Evolutionary conservation across 148 eudicot genomes (phyloP).

Genomic region (Rhododendron molle): DNA sequence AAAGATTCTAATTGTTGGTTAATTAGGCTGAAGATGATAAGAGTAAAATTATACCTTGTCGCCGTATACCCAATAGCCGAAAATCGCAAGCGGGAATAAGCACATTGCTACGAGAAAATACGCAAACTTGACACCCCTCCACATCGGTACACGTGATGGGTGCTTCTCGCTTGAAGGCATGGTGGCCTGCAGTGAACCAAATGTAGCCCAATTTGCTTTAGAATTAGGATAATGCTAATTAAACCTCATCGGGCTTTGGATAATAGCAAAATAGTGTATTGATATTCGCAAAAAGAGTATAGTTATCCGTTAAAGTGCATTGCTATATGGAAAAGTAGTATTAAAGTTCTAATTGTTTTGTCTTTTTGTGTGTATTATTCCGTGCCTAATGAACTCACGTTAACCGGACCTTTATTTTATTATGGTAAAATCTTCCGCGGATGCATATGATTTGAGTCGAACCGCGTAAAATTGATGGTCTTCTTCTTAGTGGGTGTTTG

Average conservation of each 20-base stretch:
- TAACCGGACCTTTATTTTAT: background rate
- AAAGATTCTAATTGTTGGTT: background rate
- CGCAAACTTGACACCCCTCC: constrained; percentile 72
- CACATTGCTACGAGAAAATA: constrained; percentile 64
- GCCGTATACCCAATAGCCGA: constrained; percentile 92
- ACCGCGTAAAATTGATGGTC: background rate
- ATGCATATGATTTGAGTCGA: background rate
- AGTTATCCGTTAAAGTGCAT: background rate
- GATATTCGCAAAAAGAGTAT: no score
- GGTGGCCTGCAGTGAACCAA: constrained; percentile 49
- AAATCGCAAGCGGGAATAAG: constrained; percentile 75
- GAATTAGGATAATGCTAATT: background rate
- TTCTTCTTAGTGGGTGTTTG: background rate
- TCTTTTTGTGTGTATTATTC: no score
- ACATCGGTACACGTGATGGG: constrained; percentile 86
- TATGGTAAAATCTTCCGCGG: background rate
- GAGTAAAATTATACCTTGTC: constrained; percentile 32
- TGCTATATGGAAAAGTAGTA: background rate
- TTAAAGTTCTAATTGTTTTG: no score
- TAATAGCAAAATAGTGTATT: background rate
- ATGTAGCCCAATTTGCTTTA: background rate
- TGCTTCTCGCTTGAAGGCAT: constrained; percentile 91
- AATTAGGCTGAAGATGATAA: background rate
- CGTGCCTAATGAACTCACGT: no score
- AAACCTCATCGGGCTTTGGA: background rate